These are phyloP conservation scores for Vinca minor DNA, from an alignment of 257 asterid species.

Conservation along the genomic window DNA sequence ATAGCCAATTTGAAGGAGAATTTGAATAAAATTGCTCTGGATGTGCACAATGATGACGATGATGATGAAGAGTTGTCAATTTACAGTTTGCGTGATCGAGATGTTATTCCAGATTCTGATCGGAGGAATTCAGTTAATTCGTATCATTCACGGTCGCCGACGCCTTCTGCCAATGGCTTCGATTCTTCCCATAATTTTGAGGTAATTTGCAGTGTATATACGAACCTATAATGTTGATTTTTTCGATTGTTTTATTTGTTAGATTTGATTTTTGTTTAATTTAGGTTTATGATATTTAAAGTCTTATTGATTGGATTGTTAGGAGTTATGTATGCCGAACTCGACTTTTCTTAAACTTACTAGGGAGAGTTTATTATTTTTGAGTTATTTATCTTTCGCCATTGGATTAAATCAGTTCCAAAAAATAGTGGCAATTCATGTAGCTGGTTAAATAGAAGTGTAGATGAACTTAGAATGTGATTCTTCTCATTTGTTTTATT, in stretches of 20 bases:
- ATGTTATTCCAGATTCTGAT: conserved; percentile 37
- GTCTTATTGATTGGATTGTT: background rate
- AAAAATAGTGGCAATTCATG: background rate
- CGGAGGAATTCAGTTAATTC: conserved; percentile 52
- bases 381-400: background rate
- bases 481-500: too few relatives aligned
- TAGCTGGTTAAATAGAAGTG: too few relatives aligned
- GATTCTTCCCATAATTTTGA: conserved; percentile 47
- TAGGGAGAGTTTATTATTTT: background rate
- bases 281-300: background rate
- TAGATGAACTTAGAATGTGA: too few relatives aligned
- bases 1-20: conserved; percentile 84
- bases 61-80: conserved; percentile 54
- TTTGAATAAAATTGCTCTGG: conserved; percentile 76
- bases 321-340: background rate
- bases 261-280: background rate
- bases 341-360: background rate
- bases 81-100: conserved; percentile 45
- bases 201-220: conserved; percentile 27
- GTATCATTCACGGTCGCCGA: conserved; percentile 44
- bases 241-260: background rate
- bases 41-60: conserved; percentile 51
- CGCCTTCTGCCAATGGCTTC: conserved; percentile 62
- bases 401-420: background rate
- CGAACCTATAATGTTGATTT: background rate